A percentile compares a stretch with the other conserved stretches of the same genome.
These are phyloP conservation scores for Grigorovia jiainica DNA, from an alignment of 805 yeast genomes.

Conservation along the genomic window DNA sequence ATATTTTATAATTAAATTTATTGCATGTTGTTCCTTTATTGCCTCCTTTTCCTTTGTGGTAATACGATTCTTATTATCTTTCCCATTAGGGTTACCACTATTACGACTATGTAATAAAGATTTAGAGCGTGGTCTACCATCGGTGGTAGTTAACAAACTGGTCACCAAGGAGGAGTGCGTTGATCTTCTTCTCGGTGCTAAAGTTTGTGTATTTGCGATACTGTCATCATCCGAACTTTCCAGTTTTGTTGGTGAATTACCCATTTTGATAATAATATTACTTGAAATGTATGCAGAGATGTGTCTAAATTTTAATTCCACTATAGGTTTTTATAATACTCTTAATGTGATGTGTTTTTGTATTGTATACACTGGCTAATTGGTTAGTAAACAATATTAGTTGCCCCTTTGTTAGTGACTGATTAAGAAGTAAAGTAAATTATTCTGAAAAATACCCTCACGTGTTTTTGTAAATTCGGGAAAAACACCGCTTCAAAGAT, in stretches of 20 bases:
- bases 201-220: neutral
- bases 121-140: slow-evolving; percentile 19
- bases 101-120: slow-evolving; percentile 8
- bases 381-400: neutral
- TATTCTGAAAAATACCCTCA: too few relatives aligned
- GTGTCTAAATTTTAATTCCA: neutral
- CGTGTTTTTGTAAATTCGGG: neutral
- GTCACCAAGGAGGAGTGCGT: slow-evolving; percentile 23
- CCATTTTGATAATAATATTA: slow-evolving; percentile 27
- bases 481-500: too few relatives aligned
- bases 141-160: slow-evolving; percentile 10
- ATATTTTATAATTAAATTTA: slow-evolving; percentile 47
- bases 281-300: neutral
- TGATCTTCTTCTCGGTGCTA: slow-evolving; percentile 8
- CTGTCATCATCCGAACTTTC: slow-evolving; percentile 15
- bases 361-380: too few relatives aligned
- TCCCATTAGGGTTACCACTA: slow-evolving; percentile 22
- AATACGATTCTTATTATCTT: slow-evolving; percentile 10
- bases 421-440: too few relatives aligned
- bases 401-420: neutral
- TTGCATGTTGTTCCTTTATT: slow-evolving; percentile 43
- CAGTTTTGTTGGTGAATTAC: slow-evolving; percentile 40
- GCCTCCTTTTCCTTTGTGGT: slow-evolving; percentile 45
- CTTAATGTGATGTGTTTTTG: too few relatives aligned
- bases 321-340: neutral